Evolutionary conservation across 805 yeast species (phyloP).

Genomic region (Saccharomyces mikatae): DNA sequence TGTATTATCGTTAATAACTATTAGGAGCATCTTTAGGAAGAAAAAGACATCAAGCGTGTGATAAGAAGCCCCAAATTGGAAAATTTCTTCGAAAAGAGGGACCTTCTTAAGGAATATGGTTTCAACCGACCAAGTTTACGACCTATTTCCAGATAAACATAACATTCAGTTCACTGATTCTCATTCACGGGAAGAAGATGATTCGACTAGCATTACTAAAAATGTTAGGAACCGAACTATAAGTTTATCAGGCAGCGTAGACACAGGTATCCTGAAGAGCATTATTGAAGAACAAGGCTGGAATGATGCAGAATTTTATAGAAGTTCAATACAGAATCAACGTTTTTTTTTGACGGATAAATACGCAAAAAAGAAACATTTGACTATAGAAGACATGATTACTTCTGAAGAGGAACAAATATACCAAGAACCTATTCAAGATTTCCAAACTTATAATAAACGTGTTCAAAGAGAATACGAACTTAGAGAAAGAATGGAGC

Average conservation of each 20-base stretch:
- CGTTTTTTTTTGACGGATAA: conserved; percentile 19
- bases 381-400: conserved; percentile 5
- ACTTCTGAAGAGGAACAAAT: neutral
- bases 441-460: conserved; percentile 31
- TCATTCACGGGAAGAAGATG: neutral
- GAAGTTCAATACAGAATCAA: conserved; percentile 13
- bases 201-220: neutral
- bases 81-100: neutral
- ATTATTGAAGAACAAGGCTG: conserved; percentile 14
- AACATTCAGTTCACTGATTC: conserved; percentile 11
- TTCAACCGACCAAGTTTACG: conserved; percentile 4
- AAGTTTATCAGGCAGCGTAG: conserved; percentile 5
- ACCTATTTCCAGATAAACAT: conserved; percentile 17
- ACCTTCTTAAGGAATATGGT: conserved; percentile 1
- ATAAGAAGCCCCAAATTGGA: neutral
- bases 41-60: neutral
- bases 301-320: conserved; percentile 12
- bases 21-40: neutral
- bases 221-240: neutral
- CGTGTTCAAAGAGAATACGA: conserved; percentile 29
- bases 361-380: conserved; percentile 7
- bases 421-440: conserved; percentile 12
- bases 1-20: neutral
- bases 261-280: conserved; percentile 8
- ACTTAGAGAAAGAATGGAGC: conserved; percentile 24